Evolutionary conservation across 352 stramenopile genomes (phyloP), one percentile per base, ranked within the genome.

Genomic region (Globisporangium mamillatum): DNA sequence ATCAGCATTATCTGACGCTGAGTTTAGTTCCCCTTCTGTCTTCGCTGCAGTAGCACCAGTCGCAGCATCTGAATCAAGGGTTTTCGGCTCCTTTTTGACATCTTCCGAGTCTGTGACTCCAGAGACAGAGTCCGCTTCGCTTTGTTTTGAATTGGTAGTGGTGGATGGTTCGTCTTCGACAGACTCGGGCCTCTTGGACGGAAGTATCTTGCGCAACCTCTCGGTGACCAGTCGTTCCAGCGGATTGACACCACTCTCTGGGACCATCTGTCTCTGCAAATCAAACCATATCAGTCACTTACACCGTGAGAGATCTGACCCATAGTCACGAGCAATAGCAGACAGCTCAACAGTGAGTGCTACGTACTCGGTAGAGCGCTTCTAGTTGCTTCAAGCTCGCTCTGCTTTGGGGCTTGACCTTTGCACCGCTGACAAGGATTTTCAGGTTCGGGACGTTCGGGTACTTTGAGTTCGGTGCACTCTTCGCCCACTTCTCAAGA

Each of bases 401-500:
- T 12, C 73, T 71, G n/a, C 79, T 75, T n/a, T 67, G 76, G 0
- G 71, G 68, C 25, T 82, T 81, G 9, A 89, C 74, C 16, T 69
- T 81, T 22, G 77, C 83, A 16, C 83, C 82, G 8, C 74, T 81
- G 44, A 63, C 77, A 12, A 93, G 79, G 2, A 89, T 18, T 63
- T 89, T 91, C 14, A 75, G 50, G 44, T 88, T 91, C 14, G 76
- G 66, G 9, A 60, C 55, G 52, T 72, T 41, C 4, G 44, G 55
- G 61, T 68, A 67, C 41, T 80, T 84, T 27, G 70, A 70, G 29
- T 63, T 57, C 7, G 74, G 65, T 27, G 71, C 65, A 18, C 68
- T 74, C 24, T 68, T 77, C 18, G 82, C 78, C 86, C 86, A 94
- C 64, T 92, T 91, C 32, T 91, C 82, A 7, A 94, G 68, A 16